These are phyloP conservation scores for Lipomyces sp. DNA, from an alignment of 805 yeast genomes.

Conservation along the genomic window DNA sequence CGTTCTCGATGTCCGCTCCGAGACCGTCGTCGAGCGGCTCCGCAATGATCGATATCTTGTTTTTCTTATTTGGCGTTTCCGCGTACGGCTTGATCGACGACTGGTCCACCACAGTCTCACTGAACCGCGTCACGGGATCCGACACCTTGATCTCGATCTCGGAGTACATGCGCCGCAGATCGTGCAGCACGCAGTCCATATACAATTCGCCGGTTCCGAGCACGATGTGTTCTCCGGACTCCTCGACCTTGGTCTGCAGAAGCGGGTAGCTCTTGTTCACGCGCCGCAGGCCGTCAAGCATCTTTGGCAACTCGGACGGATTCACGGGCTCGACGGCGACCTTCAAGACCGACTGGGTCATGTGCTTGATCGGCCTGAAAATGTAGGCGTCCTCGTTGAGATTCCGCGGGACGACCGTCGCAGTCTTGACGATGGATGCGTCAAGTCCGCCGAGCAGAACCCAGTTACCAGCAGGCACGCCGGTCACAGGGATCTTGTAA, in stretches of 20 bases:
- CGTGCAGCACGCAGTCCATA: slow-evolving; percentile 78
- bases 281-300: slow-evolving; percentile 65
- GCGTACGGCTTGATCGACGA: slow-evolving; percentile 68
- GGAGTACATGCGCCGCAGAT: slow-evolving; percentile 61
- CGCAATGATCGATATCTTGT: slow-evolving; percentile 65
- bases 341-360: slow-evolving; percentile 62
- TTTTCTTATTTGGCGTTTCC: slow-evolving; percentile 52
- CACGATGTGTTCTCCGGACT: slow-evolving; percentile 80
- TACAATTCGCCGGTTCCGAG: slow-evolving; percentile 85
- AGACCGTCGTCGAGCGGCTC: slow-evolving; percentile 65
- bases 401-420: slow-evolving; percentile 47
- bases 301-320: slow-evolving; percentile 73
- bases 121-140: slow-evolving; percentile 74
- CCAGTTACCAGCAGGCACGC: slow-evolving; percentile 62
- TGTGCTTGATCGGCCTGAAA: slow-evolving; percentile 46
- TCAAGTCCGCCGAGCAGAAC: slow-evolving; percentile 67
- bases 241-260: slow-evolving; percentile 68
- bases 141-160: slow-evolving; percentile 74
- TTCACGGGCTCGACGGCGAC: slow-evolving; percentile 77
- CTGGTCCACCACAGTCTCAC: slow-evolving; percentile 68
- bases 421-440: slow-evolving; percentile 54
- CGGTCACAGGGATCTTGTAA: slow-evolving; percentile 54
- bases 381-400: slow-evolving; percentile 35
- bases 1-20: slow-evolving; percentile 54
- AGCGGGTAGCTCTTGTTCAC: slow-evolving; percentile 64